phyloP scores from a whole-genome alignment of 1,139 yeast species.

The Candida dubliniensis region DNA sequence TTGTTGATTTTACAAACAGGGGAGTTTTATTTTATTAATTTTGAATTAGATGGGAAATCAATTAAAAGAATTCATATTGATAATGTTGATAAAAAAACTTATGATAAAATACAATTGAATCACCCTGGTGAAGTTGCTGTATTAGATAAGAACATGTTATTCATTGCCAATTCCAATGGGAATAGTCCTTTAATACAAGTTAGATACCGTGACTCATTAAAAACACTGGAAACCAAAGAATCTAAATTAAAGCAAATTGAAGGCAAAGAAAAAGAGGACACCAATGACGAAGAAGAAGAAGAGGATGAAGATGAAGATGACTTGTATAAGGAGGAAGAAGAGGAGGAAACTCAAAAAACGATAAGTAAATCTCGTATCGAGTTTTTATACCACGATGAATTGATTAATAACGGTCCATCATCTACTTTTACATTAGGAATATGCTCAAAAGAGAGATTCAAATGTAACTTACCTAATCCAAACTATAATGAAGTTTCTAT shows the following conservation, averaged over 20 bases:
- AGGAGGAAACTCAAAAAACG: slow-evolving; percentile 29
- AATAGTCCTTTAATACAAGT: slow-evolving; percentile 37
- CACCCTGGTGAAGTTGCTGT: slow-evolving; percentile 36
- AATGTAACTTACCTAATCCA: slow-evolving; percentile 68
- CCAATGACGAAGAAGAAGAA: slow-evolving; percentile 18
- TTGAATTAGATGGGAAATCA: slow-evolving; percentile 51
- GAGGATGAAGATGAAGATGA: slow-evolving; percentile 29
- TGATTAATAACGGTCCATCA: slow-evolving; percentile 74
- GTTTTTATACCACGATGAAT: slow-evolving; percentile 50
- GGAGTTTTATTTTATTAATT: slow-evolving; percentile 47
- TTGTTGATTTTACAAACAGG: slow-evolving; percentile 57
- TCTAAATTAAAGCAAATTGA: slow-evolving; percentile 8
- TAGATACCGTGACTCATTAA: slow-evolving; percentile 22
- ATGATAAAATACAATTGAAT: slow-evolving; percentile 23
- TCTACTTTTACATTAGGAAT: slow-evolving; percentile 68
- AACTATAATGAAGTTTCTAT: slow-evolving; percentile 64
- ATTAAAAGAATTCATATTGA: slow-evolving; percentile 39
- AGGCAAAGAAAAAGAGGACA: slow-evolving; percentile 12
- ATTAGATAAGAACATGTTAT: slow-evolving; percentile 37
- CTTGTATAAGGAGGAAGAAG: slow-evolving; percentile 37
- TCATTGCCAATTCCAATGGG: slow-evolving; percentile 37
- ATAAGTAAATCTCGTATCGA: slow-evolving; percentile 32
- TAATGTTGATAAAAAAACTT: slow-evolving; percentile 21
- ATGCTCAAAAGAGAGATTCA: slow-evolving; percentile 52
- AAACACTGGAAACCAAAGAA: slow-evolving; percentile 6